These are phyloP conservation scores for Rhodotorula sp. DNA, from an alignment of 1,284 basidiomycete genomes.

Conservation along the genomic window DNA sequence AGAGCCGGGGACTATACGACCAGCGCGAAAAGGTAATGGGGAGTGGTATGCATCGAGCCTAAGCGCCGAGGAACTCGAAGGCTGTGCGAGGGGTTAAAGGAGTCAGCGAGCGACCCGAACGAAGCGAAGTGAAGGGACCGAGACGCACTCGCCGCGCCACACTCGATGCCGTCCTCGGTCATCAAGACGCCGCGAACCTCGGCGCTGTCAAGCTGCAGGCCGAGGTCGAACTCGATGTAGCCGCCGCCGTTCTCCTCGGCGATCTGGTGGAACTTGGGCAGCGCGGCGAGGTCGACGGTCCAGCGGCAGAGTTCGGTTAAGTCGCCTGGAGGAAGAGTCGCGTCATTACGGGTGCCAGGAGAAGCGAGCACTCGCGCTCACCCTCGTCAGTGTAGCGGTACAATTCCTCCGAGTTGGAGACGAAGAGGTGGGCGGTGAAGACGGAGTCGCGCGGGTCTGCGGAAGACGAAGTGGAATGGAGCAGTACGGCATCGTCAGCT, in stretches of 20 bases:
- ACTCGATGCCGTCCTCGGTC: conserved; percentile 39
- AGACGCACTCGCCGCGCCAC: conserved; percentile 33
- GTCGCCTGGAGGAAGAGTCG: conserved; percentile 46
- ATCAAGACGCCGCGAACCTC: conserved; percentile 39
- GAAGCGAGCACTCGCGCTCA: conserved; percentile 1
- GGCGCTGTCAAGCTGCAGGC: conserved; percentile 34
- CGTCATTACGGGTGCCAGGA: neutral
- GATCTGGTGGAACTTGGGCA: conserved; percentile 53
- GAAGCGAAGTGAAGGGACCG: neutral
- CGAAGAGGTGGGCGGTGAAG: conserved; percentile 73
- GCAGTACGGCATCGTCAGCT: no score
- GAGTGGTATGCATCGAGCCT: no score
- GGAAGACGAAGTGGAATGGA: no score
- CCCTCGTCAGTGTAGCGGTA: conserved; percentile 30
- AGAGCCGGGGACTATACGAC: no score
- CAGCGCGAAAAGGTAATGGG: neutral
- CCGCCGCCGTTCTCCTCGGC: conserved; percentile 51
- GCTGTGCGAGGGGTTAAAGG: neutral
- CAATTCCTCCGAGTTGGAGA: conserved; percentile 55
- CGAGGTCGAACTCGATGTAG: conserved; percentile 38
- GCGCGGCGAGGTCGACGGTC: conserved; percentile 71
- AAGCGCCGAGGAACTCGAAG: conserved; percentile 30
- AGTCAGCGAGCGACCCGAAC: neutral
- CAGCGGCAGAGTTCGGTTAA: conserved; percentile 64
- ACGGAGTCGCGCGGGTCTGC: conserved; percentile 42